Conservation (phyloP, 2,329 filamentous ascomycete genomes). For the Cladosporium sphaerospermum region DNA sequence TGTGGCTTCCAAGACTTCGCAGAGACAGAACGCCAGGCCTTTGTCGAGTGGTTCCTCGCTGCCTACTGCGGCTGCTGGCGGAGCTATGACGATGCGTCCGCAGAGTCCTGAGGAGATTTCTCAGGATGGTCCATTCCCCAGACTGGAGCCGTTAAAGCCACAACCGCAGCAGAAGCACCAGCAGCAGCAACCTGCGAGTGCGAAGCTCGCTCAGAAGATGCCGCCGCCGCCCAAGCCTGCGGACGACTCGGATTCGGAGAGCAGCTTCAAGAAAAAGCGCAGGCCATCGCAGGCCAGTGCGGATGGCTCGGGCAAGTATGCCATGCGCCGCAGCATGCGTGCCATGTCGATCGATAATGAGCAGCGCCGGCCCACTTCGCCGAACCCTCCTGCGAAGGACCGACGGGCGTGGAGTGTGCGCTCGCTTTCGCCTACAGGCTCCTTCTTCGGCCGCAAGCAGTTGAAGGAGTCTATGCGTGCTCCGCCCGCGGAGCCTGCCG, state of each 20-base stretch:
- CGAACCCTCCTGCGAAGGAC: constrained; percentile 26
- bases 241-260: constrained; percentile 47
- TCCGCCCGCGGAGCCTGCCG: constrained; percentile 10
- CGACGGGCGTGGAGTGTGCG: constrained; percentile 53
- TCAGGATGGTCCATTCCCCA: constrained; percentile 2
- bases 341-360: constrained; percentile 33
- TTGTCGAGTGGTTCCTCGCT: constrained; percentile 9
- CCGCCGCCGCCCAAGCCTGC: constrained; percentile 15
- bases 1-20: constrained; percentile 17
- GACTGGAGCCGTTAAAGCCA: not conserved
- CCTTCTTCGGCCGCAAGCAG: constrained; percentile 38
- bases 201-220: constrained; percentile 23
- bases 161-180: no score
- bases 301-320: constrained; percentile 44
- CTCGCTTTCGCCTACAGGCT: constrained; percentile 61
- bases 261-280: constrained; percentile 68
- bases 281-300: constrained; percentile 23
- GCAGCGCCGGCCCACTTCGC: constrained; percentile 38
- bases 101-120: constrained; percentile 11
- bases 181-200: constrained; percentile 15
- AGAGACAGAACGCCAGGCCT: constrained; percentile 32
- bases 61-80: constrained; percentile 12
- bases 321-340: constrained; percentile 71
- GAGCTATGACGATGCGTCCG: not conserved
- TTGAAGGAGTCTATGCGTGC: constrained; percentile 13